Base-by-base conservation (phyloP, 2,329 filamentous ascomycete species). In the Fusarium falciforme region DNA sequence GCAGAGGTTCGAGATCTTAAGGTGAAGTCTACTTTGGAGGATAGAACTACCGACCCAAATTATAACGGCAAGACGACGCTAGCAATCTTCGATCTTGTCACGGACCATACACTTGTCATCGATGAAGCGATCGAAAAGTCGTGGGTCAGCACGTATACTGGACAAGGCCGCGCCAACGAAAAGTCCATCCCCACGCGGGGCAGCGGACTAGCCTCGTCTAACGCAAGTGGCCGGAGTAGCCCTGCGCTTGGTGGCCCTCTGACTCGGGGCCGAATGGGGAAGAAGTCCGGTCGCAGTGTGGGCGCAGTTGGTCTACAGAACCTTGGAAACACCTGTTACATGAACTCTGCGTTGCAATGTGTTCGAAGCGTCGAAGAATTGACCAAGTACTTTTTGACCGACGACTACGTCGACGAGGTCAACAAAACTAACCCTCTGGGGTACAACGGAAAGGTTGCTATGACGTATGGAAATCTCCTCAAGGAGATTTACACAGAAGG, bases 271-370 rank as follows among this genome's bases (percentile, higher is more conserved):
- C 89, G 94, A 66, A 85, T 89, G 9, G 90, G 92, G 69, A 91
- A 91, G 72, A 93, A 91, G 74, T 89, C 91, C 42, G 93, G 93
- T 11, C 91, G 91, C 71, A 90, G 90, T 14, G 83, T 91, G 36
- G 96, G 96, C 35, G 93, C 92, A 44, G 93, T 95, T 47, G 96
- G 96, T 36, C 85, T 99, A 61, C 91, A 90, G 73, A 99, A 99
- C 79, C 85, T 99, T 16, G 96, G 96, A 58, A 99, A 99, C 79
- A 98, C 96, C 0, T 99, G 96, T 84, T 99, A 99, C 84, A 98
- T 98, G 95, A 98, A 98, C 83, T 98, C 96, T 25, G 96, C 96
- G 11, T 87, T 98, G 64, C 96, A 99, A 81, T 99, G 96, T 81
- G 90, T 99, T 61, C 92, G 96, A 60, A 97, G 94, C 77, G 95